These are phyloP conservation scores for Aspergillus sclerotioniger DNA, from an alignment of 495 filamentous ascomycete species.

Conservation along the genomic window DNA sequence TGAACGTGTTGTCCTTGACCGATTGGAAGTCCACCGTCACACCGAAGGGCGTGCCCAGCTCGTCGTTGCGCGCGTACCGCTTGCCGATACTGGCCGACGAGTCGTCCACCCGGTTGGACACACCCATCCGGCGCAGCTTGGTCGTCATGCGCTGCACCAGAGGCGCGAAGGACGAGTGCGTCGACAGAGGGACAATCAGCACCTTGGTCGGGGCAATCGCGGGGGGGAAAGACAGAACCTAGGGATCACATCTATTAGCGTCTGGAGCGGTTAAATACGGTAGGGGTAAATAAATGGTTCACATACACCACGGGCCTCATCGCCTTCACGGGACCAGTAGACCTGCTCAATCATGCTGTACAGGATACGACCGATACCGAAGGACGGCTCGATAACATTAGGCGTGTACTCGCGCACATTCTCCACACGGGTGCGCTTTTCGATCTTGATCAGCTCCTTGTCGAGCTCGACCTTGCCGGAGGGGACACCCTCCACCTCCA, in stretches of 20 bases:
- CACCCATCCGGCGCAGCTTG: conserved; percentile 55
- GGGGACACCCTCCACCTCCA: conserved; percentile 63
- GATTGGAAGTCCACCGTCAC: conserved; percentile 72
- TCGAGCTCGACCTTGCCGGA: conserved; percentile 67
- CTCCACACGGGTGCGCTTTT: conserved; percentile 66
- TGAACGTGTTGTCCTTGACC: conserved; percentile 63
- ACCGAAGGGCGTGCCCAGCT: conserved; percentile 65
- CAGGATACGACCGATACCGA: conserved; percentile 78
- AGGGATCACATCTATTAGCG: conserved; percentile 3
- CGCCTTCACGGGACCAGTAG: conserved; percentile 69
- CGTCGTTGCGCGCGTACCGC: conserved; percentile 64
- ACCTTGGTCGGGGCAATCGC: conserved; percentile 68
- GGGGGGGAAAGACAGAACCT: conserved; percentile 68
- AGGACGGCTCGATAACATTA: conserved; percentile 83
- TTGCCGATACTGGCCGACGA: conserved; percentile 68
- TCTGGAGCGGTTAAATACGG: neutral
- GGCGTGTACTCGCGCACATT: conserved; percentile 75
- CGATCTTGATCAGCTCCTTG: conserved; percentile 68
- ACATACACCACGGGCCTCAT: conserved; percentile 64
- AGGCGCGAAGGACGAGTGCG: conserved; percentile 56
- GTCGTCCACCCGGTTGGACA: conserved; percentile 65
- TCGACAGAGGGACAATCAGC: conserved; percentile 64
- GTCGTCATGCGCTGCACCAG: conserved; percentile 49
- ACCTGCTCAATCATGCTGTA: conserved; percentile 77
- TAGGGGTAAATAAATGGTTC: neutral